Percentiles rank a stretch among this genome's conserved stretches.
These are phyloP conservation scores for Trametes pubescens DNA, from an alignment of 1,284 basidiomycete species.

Conservation along the genomic window DNA sequence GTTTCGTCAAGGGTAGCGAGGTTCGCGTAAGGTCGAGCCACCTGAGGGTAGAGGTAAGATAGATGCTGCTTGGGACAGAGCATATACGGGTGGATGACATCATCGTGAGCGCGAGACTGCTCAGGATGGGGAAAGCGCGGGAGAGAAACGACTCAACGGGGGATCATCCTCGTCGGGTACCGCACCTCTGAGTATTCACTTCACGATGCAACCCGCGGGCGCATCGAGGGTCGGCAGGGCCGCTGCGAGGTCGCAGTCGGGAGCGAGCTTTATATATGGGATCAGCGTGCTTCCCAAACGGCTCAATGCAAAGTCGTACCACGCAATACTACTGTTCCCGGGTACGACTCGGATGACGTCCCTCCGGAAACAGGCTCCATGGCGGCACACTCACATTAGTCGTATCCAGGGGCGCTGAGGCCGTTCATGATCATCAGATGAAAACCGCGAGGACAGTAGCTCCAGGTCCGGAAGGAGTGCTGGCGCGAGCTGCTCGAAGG, in stretches of 20 bases:
- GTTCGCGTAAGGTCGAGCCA: neutral
- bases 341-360: neutral
- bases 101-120: too few species aligned
- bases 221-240: too few species aligned
- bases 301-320: neutral
- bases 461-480: too few species aligned
- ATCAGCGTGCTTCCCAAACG: neutral
- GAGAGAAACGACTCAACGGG: too few species aligned
- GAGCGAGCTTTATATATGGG: too few species aligned
- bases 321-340: neutral
- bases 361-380: neutral
- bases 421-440: neutral
- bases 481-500: neutral
- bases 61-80: too few species aligned
- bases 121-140: too few species aligned
- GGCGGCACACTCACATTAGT: neutral
- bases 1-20: neutral
- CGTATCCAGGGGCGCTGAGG: neutral
- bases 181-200: too few species aligned
- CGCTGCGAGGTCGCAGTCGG: too few species aligned
- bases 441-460: neutral
- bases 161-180: too few species aligned
- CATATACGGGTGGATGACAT: too few species aligned
- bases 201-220: too few species aligned
- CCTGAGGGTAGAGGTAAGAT: neutral